A percentile compares a stretch with the other conserved stretches of the same genome.
Conservation (phyloP, 2,329 filamentous ascomycete genomes). For the Aspergillus bombycis region DNA sequence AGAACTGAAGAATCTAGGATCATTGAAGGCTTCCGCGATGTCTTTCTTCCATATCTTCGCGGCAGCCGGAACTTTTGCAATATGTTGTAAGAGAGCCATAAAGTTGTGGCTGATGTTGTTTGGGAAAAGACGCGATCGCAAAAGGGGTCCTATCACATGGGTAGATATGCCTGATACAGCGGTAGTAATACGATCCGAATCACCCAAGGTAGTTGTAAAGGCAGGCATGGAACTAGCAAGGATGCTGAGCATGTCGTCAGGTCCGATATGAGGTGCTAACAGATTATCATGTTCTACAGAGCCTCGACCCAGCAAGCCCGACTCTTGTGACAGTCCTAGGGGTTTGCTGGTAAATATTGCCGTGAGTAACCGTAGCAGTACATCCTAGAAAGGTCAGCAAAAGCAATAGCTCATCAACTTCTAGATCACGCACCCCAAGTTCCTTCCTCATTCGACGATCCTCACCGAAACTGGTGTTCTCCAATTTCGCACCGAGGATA, state of each 20-base stretch:
- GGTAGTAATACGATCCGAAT: conserved; percentile 78
- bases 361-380: conserved; percentile 83
- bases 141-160: conserved; percentile 77
- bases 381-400: conserved; percentile 62
- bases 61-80: conserved; percentile 75
- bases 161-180: conserved; percentile 81
- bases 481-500: conserved; percentile 89
- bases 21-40: conserved; percentile 87
- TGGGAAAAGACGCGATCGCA: conserved; percentile 85
- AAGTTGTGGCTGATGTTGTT: conserved; percentile 76
- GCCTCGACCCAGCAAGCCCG: conserved; percentile 43
- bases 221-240: conserved; percentile 78
- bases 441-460: conserved; percentile 90
- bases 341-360: conserved; percentile 94
- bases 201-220: conserved; percentile 79
- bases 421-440: conserved; percentile 67
- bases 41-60: conserved; percentile 95
- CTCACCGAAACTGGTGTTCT: conserved; percentile 97
- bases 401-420: neutral
- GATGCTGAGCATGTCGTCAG: conserved; percentile 78
- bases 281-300: conserved; percentile 45
- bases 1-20: conserved; percentile 80
- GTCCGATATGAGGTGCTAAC: conserved; percentile 49
- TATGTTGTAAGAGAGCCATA: conserved; percentile 73
- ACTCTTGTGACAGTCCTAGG: conserved; percentile 68